Percentiles rank a stretch among this genome's conserved stretches.
Conservation (phyloP, 1,139 yeast genomes). For the Debaryomyces nepalensis region DNA sequence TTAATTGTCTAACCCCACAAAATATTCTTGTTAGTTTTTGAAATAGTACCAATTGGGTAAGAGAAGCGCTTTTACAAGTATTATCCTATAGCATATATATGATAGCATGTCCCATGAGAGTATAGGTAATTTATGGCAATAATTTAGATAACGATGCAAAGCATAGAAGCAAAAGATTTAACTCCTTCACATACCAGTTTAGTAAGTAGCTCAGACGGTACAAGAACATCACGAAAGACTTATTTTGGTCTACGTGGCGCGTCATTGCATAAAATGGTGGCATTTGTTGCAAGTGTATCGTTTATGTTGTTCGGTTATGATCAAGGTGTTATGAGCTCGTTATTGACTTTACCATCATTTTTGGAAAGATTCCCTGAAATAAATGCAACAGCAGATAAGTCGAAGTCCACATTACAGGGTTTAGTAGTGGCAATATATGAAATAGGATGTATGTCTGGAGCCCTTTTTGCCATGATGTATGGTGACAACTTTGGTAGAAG, state of each 20-base stretch:
- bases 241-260: not conserved
- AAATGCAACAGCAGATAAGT: conserved; percentile 17
- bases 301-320: conserved; percentile 50
- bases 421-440: conserved; percentile 42
- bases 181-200: too few species aligned
- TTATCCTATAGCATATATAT: too few species aligned
- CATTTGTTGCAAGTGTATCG: conserved; percentile 36
- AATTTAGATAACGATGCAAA: too few species aligned
- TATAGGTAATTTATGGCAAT: too few species aligned
- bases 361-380: conserved; percentile 43
- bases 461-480: conserved; percentile 38
- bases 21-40: too few species aligned
- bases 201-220: too few species aligned
- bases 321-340: conserved; percentile 55
- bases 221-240: not conserved
- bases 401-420: conserved; percentile 38
- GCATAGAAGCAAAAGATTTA: not conserved
- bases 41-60: too few species aligned
- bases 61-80: too few species aligned
- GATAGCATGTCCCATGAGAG: too few species aligned
- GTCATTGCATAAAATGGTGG: conserved; percentile 18
- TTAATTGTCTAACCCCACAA: too few species aligned
- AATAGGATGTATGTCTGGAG: conserved; percentile 41
- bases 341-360: conserved; percentile 45
- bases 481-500: conserved; percentile 43